Evolutionary conservation across 768 basidiomycete species (phyloP).

Genomic region (Lentinus tigrinus): DNA sequence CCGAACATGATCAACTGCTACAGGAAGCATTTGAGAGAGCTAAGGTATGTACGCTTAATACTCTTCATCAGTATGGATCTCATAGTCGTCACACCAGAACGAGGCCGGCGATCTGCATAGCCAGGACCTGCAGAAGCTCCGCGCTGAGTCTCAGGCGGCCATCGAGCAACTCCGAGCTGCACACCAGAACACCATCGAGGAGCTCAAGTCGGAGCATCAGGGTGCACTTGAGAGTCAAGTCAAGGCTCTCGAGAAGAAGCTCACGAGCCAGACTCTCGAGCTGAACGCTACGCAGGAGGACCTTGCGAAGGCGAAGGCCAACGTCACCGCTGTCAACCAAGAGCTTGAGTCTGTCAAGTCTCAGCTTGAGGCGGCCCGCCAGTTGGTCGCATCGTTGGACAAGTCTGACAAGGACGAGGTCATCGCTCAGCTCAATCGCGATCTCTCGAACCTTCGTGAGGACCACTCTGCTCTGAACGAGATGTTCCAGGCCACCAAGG

Average conservation of each 20-base stretch:
- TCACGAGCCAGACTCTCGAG: conserved; percentile 61
- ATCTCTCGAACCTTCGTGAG: conserved; percentile 63
- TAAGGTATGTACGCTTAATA: conserved; percentile 48
- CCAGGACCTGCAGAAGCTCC: conserved; percentile 69
- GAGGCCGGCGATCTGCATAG: conserved; percentile 71
- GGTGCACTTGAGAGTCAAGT: conserved; percentile 57
- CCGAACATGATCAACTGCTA: conserved; percentile 59
- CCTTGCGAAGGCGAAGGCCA: conserved; percentile 69
- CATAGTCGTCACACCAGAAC: conserved; percentile 39
- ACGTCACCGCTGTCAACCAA: conserved; percentile 47
- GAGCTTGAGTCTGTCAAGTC: conserved; percentile 57
- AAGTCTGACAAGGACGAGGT: conserved; percentile 52
- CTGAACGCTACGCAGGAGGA: conserved; percentile 86
- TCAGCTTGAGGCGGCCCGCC: conserved; percentile 65
- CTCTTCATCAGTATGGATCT: neutral
- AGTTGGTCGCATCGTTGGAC: conserved; percentile 38
- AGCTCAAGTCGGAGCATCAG: conserved; percentile 63
- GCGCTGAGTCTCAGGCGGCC: conserved; percentile 60
- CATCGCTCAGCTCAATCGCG: conserved; percentile 53
- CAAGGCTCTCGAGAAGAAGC: conserved; percentile 58
- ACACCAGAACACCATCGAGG: conserved; percentile 59
- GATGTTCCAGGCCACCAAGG: conserved; percentile 65
- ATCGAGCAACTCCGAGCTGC: conserved; percentile 68
- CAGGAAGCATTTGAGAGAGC: conserved; percentile 75
- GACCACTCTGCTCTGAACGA: conserved; percentile 67